These are phyloP conservation scores for Pichia sp. DNA, from an alignment of 1,139 yeast species.

Conservation along the genomic window DNA sequence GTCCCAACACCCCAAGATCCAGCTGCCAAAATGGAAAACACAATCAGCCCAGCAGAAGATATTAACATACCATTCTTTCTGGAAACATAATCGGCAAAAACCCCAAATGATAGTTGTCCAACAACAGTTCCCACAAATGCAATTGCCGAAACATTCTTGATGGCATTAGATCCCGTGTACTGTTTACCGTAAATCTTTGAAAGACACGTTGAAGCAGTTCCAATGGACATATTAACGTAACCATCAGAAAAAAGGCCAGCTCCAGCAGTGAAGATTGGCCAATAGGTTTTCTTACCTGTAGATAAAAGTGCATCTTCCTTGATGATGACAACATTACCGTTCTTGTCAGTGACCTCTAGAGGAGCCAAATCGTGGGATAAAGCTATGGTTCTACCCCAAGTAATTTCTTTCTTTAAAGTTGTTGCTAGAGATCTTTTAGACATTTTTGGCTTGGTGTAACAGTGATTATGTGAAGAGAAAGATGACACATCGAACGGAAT, in stretches of 20 bases:
- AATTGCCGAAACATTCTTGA: constrained; percentile 72
- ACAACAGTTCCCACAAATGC: constrained; percentile 88
- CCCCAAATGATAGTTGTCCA: constrained; percentile 81
- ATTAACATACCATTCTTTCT: constrained; percentile 76
- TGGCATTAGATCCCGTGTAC: constrained; percentile 57
- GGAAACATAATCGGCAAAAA: constrained; percentile 67
- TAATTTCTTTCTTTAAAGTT: constrained; percentile 38
- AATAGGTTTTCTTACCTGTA: constrained; percentile 25
- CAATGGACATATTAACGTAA: constrained; percentile 76
- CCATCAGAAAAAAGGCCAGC: constrained; percentile 92
- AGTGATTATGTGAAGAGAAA: too few species aligned
- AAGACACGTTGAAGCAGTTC: constrained; percentile 68
- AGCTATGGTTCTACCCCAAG: constrained; percentile 28
- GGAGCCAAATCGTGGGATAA: constrained; percentile 14
- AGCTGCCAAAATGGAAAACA: constrained; percentile 71
- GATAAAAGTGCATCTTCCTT: constrained; percentile 22
- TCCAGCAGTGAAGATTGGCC: constrained; percentile 86
- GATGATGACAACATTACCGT: constrained; percentile 17
- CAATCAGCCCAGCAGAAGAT: constrained; percentile 63
- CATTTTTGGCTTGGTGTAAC: too few species aligned
- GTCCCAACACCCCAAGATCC: constrained; percentile 79
- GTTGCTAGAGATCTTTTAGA: too few species aligned
- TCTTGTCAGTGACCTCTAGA: constrained; percentile 14
- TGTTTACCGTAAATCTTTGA: constrained; percentile 54
- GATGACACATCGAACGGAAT: too few species aligned